Conservation (phyloP, 495 filamentous ascomycete genomes). For the Hypoxylon trugodes region DNA sequence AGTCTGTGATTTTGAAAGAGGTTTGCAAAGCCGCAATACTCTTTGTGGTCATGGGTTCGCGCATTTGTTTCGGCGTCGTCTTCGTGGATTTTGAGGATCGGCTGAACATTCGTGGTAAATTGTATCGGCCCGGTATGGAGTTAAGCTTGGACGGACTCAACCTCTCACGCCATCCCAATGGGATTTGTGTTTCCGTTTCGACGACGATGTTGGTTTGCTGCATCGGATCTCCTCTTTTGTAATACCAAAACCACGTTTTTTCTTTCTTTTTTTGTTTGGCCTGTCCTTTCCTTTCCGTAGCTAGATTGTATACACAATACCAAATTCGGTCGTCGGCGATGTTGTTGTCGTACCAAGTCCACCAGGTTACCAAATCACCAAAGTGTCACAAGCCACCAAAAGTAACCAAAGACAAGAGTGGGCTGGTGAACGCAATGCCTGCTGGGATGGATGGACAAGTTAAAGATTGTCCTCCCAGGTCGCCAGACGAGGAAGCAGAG, state of each 20-base stretch:
- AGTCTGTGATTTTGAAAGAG: constrained; percentile 79
- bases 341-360: constrained; percentile 9
- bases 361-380: constrained; percentile 1
- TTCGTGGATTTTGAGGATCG: background rate
- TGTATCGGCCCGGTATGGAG: constrained; percentile 34
- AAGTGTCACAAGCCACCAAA: background rate
- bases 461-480: background rate
- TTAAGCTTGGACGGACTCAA: constrained; percentile 37
- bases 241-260: background rate
- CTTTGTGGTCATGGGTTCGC: constrained; percentile 11
- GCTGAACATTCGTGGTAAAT: constrained; percentile 32
- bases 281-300: constrained; percentile 1
- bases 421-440: background rate
- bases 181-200: constrained; percentile 36
- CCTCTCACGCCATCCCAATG: constrained; percentile 37
- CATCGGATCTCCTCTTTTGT: constrained; percentile 28
- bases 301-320: background rate
- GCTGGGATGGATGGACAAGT: background rate
- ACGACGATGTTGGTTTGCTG: constrained; percentile 36
- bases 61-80: constrained; percentile 16
- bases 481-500: constrained; percentile 3
- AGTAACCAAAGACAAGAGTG: constrained; percentile 1
- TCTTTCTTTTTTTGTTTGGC: constrained; percentile 1
- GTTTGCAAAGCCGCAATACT: constrained; percentile 77
- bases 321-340: background rate